Evolutionary conservation across 768 basidiomycete genomes (phyloP), one percentile per base, ranked within the genome.

Genomic region (Epithele typhae): DNA sequence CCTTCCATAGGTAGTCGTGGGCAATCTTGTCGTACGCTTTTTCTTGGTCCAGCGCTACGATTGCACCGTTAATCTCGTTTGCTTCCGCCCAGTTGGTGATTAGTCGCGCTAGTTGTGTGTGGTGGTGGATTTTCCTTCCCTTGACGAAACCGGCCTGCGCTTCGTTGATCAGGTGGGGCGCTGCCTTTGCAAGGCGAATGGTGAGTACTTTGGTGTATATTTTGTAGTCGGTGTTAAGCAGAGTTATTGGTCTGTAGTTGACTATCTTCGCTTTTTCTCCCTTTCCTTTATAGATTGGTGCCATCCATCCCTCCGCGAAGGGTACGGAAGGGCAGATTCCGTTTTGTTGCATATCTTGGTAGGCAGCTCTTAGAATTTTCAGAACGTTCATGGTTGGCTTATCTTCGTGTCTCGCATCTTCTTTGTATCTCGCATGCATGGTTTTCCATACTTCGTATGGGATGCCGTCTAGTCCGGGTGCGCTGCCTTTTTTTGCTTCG

Each of bases 281-380:
- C 27, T 54, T 63, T 35, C 75, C 74, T 27, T 75, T 75, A 45
- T 68, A 75, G 0, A 75, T 23, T 0, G 66, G 70, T 59, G 68
- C 60, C 46, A 66, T 59, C 56, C 58, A 60, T 0, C 72, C 72
- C 6, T 58, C 37, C 0, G 61, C 21, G 40, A 70, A 76, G 17
- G 0, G 3, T 4, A 33, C 12, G 11, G 7, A 30, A 14, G 27
- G 8, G 8, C 22, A 3, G 9, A 41, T 18, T 2, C 49, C 49
- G 25, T 41, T 17, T n/a, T n/a, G 11, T 11, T 40, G 43, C 6
- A 51, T 45, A 33, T 51, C 49, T 18, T 45, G 45, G 30, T 18
- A 51, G 2, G 41, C 43, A 4, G 3, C 14, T 7, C 22, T 3
- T 1, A 39, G 37, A 11, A 24, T 5, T 7, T 21, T 30, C 27